A percentile compares a stretch with the other conserved stretches of the same genome.
Conservation (phyloP, 371 early-diverging fungal genomes). For the Capillidium rhysosporum region DNA sequence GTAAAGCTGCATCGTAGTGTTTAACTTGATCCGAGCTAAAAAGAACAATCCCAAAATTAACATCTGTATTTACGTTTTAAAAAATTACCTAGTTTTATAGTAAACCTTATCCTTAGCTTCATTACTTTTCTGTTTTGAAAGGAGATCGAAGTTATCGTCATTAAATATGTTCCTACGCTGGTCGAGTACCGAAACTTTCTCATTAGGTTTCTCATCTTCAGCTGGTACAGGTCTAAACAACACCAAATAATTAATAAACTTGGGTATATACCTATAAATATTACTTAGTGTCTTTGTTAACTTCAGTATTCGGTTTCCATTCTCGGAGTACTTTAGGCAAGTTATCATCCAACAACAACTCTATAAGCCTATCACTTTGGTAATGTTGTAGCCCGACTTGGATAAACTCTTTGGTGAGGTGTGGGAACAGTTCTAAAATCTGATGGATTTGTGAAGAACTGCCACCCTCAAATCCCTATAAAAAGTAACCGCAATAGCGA, state of each 20-base stretch:
- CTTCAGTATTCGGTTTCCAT: background rate
- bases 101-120: background rate
- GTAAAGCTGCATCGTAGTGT: no score
- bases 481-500: no score
- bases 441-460: background rate
- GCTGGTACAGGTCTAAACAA: background rate
- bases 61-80: background rate
- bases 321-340: background rate
- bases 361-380: background rate
- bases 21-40: no score
- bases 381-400: background rate
- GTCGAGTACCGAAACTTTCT: background rate
- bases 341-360: background rate
- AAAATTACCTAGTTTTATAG: background rate
- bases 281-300: no score
- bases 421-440: background rate
- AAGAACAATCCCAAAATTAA: background rate
- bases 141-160: slow-evolving; percentile 2
- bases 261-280: background rate
- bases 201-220: background rate
- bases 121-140: background rate
- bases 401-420: background rate
- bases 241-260: background rate
- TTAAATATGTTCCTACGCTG: background rate
- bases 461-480: no score